Percentiles rank a stretch among this genome's conserved stretches.
Evolutionary conservation across 2,329 filamentous ascomycete genomes (phyloP).

Genomic region (Fusarium torulosum): DNA sequence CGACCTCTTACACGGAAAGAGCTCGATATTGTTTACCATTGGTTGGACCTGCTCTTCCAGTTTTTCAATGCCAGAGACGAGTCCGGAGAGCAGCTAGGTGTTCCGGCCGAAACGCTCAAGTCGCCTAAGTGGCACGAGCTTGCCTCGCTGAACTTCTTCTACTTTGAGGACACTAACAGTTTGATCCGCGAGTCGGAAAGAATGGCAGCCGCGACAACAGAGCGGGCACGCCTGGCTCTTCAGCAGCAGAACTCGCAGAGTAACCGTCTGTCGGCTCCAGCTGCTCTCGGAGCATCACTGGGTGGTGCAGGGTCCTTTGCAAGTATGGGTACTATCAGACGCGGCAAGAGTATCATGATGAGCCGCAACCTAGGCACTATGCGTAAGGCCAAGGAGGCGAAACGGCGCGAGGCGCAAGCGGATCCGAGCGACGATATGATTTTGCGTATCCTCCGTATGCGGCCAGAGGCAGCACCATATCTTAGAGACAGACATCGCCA

Average conservation of each 20-base stretch:
- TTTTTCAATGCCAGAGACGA: slow-evolving; percentile 97
- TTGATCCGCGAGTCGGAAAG: slow-evolving; percentile 95
- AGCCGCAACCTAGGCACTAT: slow-evolving; percentile 95
- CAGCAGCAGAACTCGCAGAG: slow-evolving; percentile 61
- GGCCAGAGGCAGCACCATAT: slow-evolving; percentile 88
- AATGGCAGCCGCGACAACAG: slow-evolving; percentile 89
- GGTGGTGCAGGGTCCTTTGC: slow-evolving; percentile 62
- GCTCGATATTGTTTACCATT: slow-evolving; percentile 93
- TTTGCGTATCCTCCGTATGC: slow-evolving; percentile 91
- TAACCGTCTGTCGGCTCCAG: slow-evolving; percentile 78
- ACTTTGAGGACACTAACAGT: slow-evolving; percentile 91
- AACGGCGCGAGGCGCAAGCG: slow-evolving; percentile 93
- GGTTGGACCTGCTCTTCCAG: slow-evolving; percentile 88
- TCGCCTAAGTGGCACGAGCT: slow-evolving; percentile 99
- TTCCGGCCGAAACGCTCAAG: slow-evolving; percentile 91
- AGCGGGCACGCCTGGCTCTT: slow-evolving; percentile 78
- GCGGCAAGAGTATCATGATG: slow-evolving; percentile 89
- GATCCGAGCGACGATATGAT: slow-evolving; percentile 99
- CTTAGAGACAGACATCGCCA: slow-evolving; percentile 91
- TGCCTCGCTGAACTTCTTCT: slow-evolving; percentile 97
- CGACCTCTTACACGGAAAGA: slow-evolving; percentile 87
- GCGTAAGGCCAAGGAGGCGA: slow-evolving; percentile 95
- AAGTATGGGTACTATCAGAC: slow-evolving; percentile 75
- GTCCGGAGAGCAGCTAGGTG: slow-evolving; percentile 83
- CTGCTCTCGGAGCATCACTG: slow-evolving; percentile 56